Evolutionary conservation across 805 yeast species (phyloP), one percentile per base, ranked within the genome.

Genomic region (Candida lessepsii): DNA sequence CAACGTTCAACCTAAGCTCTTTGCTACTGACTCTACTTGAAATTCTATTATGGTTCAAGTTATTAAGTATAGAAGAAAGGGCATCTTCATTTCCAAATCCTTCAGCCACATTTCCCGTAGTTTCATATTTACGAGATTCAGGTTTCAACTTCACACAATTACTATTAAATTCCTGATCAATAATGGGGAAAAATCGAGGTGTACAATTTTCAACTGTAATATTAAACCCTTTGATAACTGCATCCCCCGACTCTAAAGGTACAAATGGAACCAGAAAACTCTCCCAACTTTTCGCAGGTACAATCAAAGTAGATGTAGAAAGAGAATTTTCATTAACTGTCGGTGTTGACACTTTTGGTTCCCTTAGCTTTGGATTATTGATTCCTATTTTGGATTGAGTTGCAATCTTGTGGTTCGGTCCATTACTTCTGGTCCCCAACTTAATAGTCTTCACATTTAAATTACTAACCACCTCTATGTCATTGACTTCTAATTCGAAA

Each of bases 401-500:
- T 3, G n/a, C 13, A 15, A 23, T 9, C 7, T 17, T 26, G 24
- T 19, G 26, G 3, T n/a, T 9, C 3, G 29, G 29, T 9, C 28
- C 21, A n/a, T 13, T 8, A 9, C 29, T 24, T 25, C 42, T 27
- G 7, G 37, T 30, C 3, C 45, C 48, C n/a, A 42, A 37, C 21
- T 41, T 48, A 9, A 64, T 35, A 1, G 70, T 66, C 29, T 63
- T 60, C 1, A 65, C 53, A n/a, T 52, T 40, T 3, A 54, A 56
- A 5, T 41, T 52, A 5, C 57, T 58, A 1, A 58, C 60, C 2
- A 83, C 60, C 27, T 62, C 52, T 3, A 83, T 53, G 21, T 73
- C 73, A 14, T 68, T 65, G 4, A 90, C 62, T 27, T 77, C 81
- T 10, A 90, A 63, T 29, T 83, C 87, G 58, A 86, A 87, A 5